Evolutionary conservation across 345 rosid species (phyloP), one percentile per base, ranked within the genome.

Genomic region (Leavenworthia alabamica): DNA sequence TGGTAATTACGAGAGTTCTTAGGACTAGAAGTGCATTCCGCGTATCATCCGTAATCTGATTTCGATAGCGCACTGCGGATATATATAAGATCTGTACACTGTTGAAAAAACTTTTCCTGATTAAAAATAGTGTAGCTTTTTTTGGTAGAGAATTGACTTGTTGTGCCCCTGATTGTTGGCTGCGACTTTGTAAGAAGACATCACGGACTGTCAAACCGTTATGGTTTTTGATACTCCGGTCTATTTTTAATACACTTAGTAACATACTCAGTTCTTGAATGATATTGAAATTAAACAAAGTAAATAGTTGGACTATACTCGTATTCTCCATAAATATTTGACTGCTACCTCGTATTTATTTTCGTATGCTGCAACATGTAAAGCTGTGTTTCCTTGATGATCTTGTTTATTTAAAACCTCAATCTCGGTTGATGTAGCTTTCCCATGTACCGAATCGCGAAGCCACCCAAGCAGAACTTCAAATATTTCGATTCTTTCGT

Each of bases 391-490:
- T 12, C 40, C 40, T 1, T 12, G 0, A 35, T 0, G 2, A 0
- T 35, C 40, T 35, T 1, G 6, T 35, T 35, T 35, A 2, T 35
- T 12, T 4, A 12, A 35, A 12, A 35, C 40, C 7, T 35, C 6
- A 12, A 1, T 4, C 40, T 35, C 7, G 14, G 14, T 35, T 12
- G 40, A 35, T 4, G 0, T 14, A 12, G 40, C 14, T 12, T 2
- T 1, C 6, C 6, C 12, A 12, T 1, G 1, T 0, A 1, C 14
- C 2, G 0, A 12, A 11, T 1, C 4, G 14, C 40, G 0, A 12
- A 35, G 40, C 40, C 40, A 35, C 14, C 40, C 40, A 35, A 35
- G 4, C 14, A 35, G 14, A 35, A 0, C 14, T 35, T 35, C 7
- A 11, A 35, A 4, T 35, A 35, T 14, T 11, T 35, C 7, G 7